Percentiles rank a stretch among this genome's conserved stretches.
Conservation (phyloP, 2,329 filamentous ascomycete species). For the Trichoderma arundinaceum region DNA sequence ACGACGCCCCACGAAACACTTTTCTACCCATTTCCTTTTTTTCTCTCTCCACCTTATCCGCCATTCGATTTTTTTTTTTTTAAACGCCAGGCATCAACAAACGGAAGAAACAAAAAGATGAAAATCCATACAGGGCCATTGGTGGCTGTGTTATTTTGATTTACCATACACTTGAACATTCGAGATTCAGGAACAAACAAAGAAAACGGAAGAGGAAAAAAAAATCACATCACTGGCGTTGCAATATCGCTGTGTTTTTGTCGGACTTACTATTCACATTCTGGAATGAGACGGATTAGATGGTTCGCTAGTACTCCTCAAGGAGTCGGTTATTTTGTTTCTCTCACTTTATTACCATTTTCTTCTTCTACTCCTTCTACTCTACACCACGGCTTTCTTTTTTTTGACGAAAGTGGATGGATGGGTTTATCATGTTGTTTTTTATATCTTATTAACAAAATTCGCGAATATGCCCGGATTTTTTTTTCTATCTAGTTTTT, state of each 20-base stretch:
- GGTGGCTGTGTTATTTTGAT: slow-evolving; percentile 21
- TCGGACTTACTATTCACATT: slow-evolving; percentile 14
- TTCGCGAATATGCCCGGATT: background rate
- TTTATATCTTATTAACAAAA: background rate
- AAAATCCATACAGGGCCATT: background rate
- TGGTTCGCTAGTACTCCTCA: slow-evolving; percentile 34
- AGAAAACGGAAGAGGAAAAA: background rate
- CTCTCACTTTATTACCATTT: slow-evolving; percentile 5
- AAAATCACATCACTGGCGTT: background rate
- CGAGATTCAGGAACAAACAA: background rate
- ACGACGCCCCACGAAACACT: slow-evolving; percentile 30
- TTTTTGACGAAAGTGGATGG: background rate
- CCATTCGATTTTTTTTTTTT: slow-evolving; percentile 9
- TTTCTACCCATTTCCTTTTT: slow-evolving; percentile 4
- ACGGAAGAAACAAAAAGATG: background rate
- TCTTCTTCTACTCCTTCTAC: background rate
- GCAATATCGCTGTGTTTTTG: slow-evolving; percentile 11
- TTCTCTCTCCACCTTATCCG: slow-evolving; percentile 2
- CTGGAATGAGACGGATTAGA: slow-evolving; percentile 33
- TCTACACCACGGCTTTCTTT: background rate
- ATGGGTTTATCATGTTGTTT: background rate
- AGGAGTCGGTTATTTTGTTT: slow-evolving; percentile 29
- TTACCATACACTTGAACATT: slow-evolving; percentile 3
- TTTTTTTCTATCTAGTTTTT: background rate
- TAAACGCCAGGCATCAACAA: slow-evolving; percentile 3